Base-by-base conservation (phyloP, 2,329 filamentous ascomycete species). In the Ciborinia camelliae region DNA sequence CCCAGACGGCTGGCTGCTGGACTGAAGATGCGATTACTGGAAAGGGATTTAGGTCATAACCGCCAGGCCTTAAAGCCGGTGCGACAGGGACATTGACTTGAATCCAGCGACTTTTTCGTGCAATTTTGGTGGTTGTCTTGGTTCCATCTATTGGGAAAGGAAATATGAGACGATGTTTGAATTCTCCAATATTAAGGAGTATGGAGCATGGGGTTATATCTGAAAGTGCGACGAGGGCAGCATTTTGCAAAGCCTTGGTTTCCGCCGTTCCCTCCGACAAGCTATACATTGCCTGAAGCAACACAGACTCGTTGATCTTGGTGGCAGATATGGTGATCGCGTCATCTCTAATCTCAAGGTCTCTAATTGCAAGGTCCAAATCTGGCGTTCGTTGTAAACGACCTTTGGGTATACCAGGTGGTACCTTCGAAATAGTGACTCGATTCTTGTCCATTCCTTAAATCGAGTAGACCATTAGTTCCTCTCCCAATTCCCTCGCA, bases 21-120 rank as follows among this genome's bases (percentile, higher is more conserved):
- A 6, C 9, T 51, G 4, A 15, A 20, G 30, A 39, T 1, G 43
- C 51, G 18, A 37, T 37, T 6, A 60, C 12, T 20, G 57, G 23
- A 12, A 60, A 60, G 12, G 43, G 43, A 50, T 51, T 51, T 9
- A 12, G n/a, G 7, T 63, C 62, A 23, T 63, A 63, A 15, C 62
- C 52, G 20, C 62, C 39, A 30, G 52, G 14, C 20, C n/a, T 37
- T 18, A 59, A 20, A 37, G 41, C 23, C 26, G 30, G 26, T 26
- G 41, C 52, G 14, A 57, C 15, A 20, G 60, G 60, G 12, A 55
- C 60, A 23, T 32, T 55, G 37, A 62, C 47, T 55, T 62, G 23
- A 32, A 62, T 62, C 60, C 60, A 55, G 18, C 28, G 60, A 20
- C 48, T 62, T 26, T 62, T 62, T 45, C 47, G 23, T 5, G 60